Conservation (phyloP, 495 filamentous ascomycete genomes). For the Pseudotulostoma volvatum region DNA sequence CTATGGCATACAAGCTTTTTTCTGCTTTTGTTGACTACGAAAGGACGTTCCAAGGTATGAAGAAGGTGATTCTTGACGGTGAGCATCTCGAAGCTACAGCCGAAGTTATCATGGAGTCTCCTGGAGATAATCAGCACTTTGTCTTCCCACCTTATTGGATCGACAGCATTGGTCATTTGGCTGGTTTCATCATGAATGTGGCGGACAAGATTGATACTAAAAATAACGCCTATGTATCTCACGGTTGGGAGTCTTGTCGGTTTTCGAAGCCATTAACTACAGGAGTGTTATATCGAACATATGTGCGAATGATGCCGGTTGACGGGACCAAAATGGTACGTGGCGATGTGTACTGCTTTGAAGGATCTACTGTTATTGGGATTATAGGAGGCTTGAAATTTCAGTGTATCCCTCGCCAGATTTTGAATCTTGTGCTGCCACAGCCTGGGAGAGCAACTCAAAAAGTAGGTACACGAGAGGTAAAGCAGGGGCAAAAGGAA, state of each 20-base stretch:
- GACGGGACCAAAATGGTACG: conserved; percentile 27
- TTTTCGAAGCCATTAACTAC: conserved; percentile 28
- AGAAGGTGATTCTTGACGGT: conserved; percentile 62
- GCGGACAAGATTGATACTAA: conserved; percentile 29
- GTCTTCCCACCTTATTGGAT: conserved; percentile 35
- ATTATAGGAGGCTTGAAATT: conserved; percentile 30
- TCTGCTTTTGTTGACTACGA: conserved; percentile 46
- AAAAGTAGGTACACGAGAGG: conserved; percentile 8
- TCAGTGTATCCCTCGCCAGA: conserved; percentile 46
- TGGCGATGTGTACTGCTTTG: conserved; percentile 38
- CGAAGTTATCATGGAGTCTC: conserved; percentile 46
- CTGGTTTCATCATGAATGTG: conserved; percentile 39
- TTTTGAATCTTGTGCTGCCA: conserved; percentile 50
- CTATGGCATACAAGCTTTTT: conserved; percentile 55
- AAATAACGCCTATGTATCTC: conserved; percentile 28
- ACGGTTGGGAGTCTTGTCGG: conserved; percentile 27
- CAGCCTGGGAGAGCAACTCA: conserved; percentile 30
- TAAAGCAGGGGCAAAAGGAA: conserved; percentile 15
- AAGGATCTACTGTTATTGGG: conserved; percentile 26
- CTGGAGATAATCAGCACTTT: conserved; percentile 46
- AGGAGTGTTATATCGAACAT: conserved; percentile 36
- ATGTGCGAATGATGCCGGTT: conserved; percentile 28
- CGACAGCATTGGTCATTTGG: conserved; percentile 32
- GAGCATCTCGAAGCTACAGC: conserved; percentile 54
- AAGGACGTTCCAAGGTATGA: conserved; percentile 44